Conservation (phyloP, 2,329 filamentous ascomycete genomes). For the Pyrenophora seminiperda region DNA sequence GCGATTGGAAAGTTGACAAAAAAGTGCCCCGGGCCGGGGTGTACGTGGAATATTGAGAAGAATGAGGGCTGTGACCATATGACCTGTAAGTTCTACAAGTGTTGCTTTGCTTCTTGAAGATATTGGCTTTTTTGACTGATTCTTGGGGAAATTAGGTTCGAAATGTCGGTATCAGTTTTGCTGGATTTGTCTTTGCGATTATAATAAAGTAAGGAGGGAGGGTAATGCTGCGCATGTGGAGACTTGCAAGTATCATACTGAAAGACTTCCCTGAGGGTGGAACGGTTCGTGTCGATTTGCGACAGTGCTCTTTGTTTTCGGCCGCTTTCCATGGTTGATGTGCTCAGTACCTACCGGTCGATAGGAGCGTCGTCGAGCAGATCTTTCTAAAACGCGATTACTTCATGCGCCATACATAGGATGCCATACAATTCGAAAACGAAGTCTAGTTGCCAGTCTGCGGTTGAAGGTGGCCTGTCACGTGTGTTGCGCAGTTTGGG, state of each 20-base stretch:
- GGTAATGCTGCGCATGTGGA: constrained; percentile 31
- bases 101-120: too few species aligned
- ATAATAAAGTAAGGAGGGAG: constrained; percentile 22
- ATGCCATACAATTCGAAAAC: too few species aligned
- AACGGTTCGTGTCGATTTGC: neutral
- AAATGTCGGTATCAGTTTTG: constrained; percentile 51
- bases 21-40: constrained; percentile 45
- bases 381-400: too few species aligned
- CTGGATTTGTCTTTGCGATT: constrained; percentile 46
- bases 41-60: constrained; percentile 50
- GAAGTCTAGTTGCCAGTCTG: too few species aligned
- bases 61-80: constrained; percentile 52
- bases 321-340: too few species aligned
- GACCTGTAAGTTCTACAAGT: constrained; percentile 33
- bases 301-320: neutral
- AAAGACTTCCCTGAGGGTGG: constrained; percentile 9
- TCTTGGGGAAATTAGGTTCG: constrained; percentile 25
- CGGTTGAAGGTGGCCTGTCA: too few species aligned
- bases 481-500: too few species aligned
- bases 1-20: constrained; percentile 44
- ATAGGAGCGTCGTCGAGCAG: too few species aligned
- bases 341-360: too few species aligned
- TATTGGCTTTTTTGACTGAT: constrained; percentile 15
- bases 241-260: constrained; percentile 29
- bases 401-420: too few species aligned